Conservation (phyloP, 331 rosid species). For the Pyrus hybrid region DNA sequence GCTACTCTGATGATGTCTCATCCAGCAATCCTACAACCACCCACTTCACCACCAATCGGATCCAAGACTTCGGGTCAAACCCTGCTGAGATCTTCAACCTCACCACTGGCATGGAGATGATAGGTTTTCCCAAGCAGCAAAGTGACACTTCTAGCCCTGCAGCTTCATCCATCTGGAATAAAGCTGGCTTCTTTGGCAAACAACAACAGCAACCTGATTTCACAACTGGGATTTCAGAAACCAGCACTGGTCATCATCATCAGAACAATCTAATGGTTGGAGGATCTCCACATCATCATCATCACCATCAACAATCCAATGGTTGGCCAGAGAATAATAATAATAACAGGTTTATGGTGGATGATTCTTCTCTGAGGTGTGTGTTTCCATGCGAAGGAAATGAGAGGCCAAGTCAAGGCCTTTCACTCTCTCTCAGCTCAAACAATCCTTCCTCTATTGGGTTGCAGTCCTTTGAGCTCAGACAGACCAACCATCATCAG, state of each 20-base stretch:
- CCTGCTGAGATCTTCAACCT: constrained; percentile 69
- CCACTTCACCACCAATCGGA: constrained; percentile 51
- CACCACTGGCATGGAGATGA: constrained; percentile 69
- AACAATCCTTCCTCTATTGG: constrained; percentile 59
- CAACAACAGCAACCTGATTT: constrained; percentile 31
- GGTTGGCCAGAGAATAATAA: constrained; percentile 26
- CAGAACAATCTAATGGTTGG: constrained; percentile 25
- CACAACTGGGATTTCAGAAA: constrained; percentile 40
- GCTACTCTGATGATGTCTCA: constrained; percentile 46
- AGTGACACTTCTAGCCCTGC: constrained; percentile 2
- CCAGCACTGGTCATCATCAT: constrained; percentile 23
- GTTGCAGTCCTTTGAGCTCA: constrained; percentile 65
- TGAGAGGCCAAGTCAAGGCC: constrained; percentile 88
- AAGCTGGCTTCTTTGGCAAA: constrained; percentile 26
- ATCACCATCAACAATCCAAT: background rate
- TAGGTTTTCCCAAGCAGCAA: constrained; percentile 52
- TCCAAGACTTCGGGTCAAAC: constrained; percentile 53
- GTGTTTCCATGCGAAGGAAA: constrained; percentile 75
- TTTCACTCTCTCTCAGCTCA: constrained; percentile 81
- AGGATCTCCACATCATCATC: constrained; percentile 5
- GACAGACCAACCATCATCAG: constrained; percentile 33
- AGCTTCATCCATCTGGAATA: constrained; percentile 20
- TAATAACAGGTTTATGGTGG: constrained; percentile 33
- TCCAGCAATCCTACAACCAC: constrained; percentile 30
- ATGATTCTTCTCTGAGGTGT: constrained; percentile 74